Conservation (phyloP, 257 asterid species). For the Plectranthus barbatus region DNA sequence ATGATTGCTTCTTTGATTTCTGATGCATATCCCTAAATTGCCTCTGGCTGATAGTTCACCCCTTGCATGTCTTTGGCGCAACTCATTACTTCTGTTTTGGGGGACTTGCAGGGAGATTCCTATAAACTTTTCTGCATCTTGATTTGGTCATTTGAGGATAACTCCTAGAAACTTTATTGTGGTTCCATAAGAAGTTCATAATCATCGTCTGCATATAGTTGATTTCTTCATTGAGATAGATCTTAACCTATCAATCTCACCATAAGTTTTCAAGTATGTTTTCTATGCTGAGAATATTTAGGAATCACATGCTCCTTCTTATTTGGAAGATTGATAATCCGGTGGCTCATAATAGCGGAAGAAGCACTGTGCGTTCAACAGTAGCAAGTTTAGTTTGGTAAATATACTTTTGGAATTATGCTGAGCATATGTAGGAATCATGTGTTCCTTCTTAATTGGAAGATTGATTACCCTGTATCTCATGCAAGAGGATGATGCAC, state of each 20-base stretch:
- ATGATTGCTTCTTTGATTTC: neutral
- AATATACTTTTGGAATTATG: too few species aligned
- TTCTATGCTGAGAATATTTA: neutral
- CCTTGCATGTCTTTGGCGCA: neutral
- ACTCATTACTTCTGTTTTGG: neutral
- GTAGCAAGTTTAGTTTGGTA: too few species aligned
- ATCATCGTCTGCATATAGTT: neutral
- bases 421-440: too few species aligned
- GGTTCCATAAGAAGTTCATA: neutral
- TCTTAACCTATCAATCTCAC: constrained; percentile 2
- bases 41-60: neutral
- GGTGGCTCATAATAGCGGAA: too few species aligned
- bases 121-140: neutral
- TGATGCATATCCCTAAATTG: neutral
- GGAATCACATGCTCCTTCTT: neutral
- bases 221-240: constrained; percentile 1
- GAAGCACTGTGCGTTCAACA: too few species aligned
- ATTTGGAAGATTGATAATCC: too few species aligned
- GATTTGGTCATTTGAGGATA: neutral
- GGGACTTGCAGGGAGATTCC: neutral
- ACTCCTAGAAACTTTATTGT: neutral
- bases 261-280: neutral
- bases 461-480: too few species aligned
- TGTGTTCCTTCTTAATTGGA: too few species aligned
- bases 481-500: too few species aligned